A percentile compares a stretch with the other conserved stretches of the same genome.
Evolutionary conservation across 345 rosid species (phyloP).

Genomic region (Isatis tinctoria): DNA sequence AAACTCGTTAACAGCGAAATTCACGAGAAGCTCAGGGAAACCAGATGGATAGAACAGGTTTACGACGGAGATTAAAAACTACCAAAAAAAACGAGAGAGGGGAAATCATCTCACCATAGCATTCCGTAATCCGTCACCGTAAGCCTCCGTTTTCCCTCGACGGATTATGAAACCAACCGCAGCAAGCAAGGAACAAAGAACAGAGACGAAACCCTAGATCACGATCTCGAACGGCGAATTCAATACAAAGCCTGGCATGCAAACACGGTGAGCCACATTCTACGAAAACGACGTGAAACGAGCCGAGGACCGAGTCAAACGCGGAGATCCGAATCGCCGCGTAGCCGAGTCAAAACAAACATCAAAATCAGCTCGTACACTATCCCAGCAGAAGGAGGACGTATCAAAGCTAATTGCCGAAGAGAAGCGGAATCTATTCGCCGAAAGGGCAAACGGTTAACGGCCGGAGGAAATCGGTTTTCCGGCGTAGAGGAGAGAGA

Average conservation of each 20-base stretch:
- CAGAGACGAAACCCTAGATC: conserved; percentile 67
- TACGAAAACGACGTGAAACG: conserved; percentile 35
- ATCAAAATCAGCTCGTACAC: conserved; percentile 6
- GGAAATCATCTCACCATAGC: conserved; percentile 67
- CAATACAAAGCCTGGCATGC: conserved; percentile 33
- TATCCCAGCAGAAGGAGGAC: neutral
- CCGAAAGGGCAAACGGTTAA: conserved; percentile 28
- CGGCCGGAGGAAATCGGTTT: conserved; percentile 30
- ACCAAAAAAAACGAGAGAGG: neutral
- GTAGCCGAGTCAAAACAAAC: conserved; percentile 25
- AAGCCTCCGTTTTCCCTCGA: conserved; percentile 54
- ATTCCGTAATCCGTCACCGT: conserved; percentile 54
- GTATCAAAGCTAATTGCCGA: neutral
- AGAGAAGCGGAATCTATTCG: neutral
- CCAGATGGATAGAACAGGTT: neutral
- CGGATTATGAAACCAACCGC: conserved; percentile 13
- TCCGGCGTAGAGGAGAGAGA: conserved; percentile 49
- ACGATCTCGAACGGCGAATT: conserved; percentile 41
- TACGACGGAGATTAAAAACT: neutral
- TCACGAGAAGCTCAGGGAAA: conserved; percentile 10
- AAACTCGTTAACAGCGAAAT: conserved; percentile 13
- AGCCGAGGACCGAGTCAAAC: conserved; percentile 38
- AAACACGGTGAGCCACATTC: conserved; percentile 68
- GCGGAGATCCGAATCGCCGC: conserved; percentile 59
- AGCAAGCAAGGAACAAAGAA: conserved; percentile 31